Evolutionary conservation across 2,329 filamentous ascomycete genomes (phyloP), one percentile per base, ranked within the genome.

Genomic region (Aspergillus oerlinghausenensis): DNA sequence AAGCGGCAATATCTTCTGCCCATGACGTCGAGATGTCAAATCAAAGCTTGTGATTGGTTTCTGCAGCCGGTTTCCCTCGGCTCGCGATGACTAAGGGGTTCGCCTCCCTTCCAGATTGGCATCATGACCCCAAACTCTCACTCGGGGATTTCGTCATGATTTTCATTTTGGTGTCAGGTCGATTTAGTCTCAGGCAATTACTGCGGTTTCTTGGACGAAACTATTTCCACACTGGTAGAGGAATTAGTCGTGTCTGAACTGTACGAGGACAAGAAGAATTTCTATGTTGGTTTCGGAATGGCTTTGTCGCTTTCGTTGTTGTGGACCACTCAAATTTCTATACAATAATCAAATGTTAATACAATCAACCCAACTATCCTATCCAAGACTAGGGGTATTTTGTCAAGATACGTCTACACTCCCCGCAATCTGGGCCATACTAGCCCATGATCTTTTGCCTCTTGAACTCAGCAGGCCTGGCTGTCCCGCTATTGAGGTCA

Each of bases 1-100:
- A 57, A 65, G 60, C 68, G 70, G 68, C 64, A 70, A 70, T 72
- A 65, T 59, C 60, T 70, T 71, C 66, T 65, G 65, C 65, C 68
- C 64, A 62, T 51, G 60, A 63, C 61, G 61, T 63, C 53, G 40
- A 55, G 55, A 61, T 60, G 59, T 57, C 43, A 54, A 62, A 61
- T 58, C 49, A n/a, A 23, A 40, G 8, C 1, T 23, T 47, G 38
- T 70, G 62, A 71, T 71, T 71, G 69, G 69, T 28, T 51, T 29
- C 1, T 19, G 26, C 43, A n/a, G 40, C 58, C 58, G 59, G 55
- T 47, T 59, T 50, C 55, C 54, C 59, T 59, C 64, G 62, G 62
- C 56, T 56, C 14, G 26, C 52, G 57, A 60, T 63, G 59, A 63
- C 57, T 60, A 61, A 60, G 55, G 19, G 23, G 17, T 17, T 47